Percentiles rank a stretch among this genome's conserved stretches.
Evolutionary conservation across 805 yeast genomes (phyloP).

Genomic region (Candida stauntonica): DNA sequence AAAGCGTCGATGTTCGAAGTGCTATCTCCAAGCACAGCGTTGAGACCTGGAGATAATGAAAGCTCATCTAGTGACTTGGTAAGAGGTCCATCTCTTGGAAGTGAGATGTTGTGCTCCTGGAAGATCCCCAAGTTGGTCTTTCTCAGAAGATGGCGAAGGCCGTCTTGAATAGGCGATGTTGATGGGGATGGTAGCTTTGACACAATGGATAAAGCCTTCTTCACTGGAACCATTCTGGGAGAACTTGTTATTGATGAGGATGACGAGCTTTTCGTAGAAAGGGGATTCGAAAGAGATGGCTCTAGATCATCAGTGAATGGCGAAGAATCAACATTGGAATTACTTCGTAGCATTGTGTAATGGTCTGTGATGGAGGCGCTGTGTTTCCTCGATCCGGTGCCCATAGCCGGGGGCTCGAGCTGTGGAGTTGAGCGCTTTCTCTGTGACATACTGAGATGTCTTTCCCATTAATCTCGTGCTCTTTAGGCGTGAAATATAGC

Average conservation of each 20-base stretch:
- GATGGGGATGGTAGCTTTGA: constrained; percentile 14
- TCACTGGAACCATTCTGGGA: constrained; percentile 9
- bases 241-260: constrained; percentile 3
- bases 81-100: constrained; percentile 22
- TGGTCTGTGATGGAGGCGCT: constrained; percentile 16
- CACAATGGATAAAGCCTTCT: constrained; percentile 15
- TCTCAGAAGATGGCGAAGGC: constrained; percentile 12
- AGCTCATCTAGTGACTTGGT: constrained; percentile 20
- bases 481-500: too few relatives aligned
- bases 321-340: constrained; percentile 4
- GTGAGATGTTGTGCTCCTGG: constrained; percentile 1
- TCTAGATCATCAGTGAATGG: not conserved
- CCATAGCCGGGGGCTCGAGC: constrained; percentile 1
- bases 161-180: constrained; percentile 9
- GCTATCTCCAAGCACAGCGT: not conserved
- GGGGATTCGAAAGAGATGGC: not conserved
- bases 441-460: constrained; percentile 2
- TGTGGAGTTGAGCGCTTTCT: not conserved
- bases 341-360: constrained; percentile 17
- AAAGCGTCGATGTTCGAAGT: not conserved
- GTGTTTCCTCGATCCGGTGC: constrained; percentile 1
- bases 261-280: not conserved
- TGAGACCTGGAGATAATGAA: constrained; percentile 7
- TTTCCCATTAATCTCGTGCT: too few relatives aligned
- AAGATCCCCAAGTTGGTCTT: constrained; percentile 17